phyloP scores from a whole-genome alignment of 495 filamentous ascomycete genomes.

The Trichocladium uniseriatum region DNA sequence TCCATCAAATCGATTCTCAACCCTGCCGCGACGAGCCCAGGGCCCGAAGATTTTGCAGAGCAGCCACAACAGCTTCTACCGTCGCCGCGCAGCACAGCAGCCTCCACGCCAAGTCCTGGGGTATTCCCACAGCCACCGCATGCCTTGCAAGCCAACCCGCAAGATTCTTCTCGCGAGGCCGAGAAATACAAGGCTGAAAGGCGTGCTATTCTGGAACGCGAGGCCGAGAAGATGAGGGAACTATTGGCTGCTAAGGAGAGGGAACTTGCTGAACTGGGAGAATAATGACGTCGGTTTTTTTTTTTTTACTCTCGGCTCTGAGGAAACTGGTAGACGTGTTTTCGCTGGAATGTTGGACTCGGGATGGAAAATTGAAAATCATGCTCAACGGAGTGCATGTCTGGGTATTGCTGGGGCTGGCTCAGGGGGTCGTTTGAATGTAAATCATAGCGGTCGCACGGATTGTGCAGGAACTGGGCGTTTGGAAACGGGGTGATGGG shows the following conservation, averaged over 20 bases:
- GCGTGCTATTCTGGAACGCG: conserved; percentile 56
- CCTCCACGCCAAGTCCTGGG: conserved; percentile 30
- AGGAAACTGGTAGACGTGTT: neutral
- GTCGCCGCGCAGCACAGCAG: conserved; percentile 28
- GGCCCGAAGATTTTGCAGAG: conserved; percentile 16
- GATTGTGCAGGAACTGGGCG: too few relatives aligned
- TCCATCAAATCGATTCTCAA: conserved; percentile 80
- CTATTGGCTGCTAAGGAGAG: conserved; percentile 66
- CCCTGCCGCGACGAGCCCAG: conserved; percentile 31
- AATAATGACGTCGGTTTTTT: neutral
- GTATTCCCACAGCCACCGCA: conserved; percentile 19
- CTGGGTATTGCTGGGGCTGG: too few relatives aligned
- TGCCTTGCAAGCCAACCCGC: conserved; percentile 22
- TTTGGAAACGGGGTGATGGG: too few relatives aligned
- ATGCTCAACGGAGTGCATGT: too few relatives aligned
- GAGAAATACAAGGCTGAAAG: conserved; percentile 53
- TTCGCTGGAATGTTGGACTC: too few relatives aligned
- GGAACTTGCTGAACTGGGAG: conserved; percentile 59
- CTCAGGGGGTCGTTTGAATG: too few relatives aligned
- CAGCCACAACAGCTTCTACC: conserved; percentile 23
- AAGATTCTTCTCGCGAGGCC: conserved; percentile 37
- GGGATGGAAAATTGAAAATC: too few relatives aligned
- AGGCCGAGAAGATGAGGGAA: conserved; percentile 69
- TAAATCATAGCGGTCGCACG: too few relatives aligned
- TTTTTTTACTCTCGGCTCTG: neutral